Evolutionary conservation across 2,329 filamentous ascomycete genomes (phyloP).

Genomic region (Aspergillus quadricinctus): DNA sequence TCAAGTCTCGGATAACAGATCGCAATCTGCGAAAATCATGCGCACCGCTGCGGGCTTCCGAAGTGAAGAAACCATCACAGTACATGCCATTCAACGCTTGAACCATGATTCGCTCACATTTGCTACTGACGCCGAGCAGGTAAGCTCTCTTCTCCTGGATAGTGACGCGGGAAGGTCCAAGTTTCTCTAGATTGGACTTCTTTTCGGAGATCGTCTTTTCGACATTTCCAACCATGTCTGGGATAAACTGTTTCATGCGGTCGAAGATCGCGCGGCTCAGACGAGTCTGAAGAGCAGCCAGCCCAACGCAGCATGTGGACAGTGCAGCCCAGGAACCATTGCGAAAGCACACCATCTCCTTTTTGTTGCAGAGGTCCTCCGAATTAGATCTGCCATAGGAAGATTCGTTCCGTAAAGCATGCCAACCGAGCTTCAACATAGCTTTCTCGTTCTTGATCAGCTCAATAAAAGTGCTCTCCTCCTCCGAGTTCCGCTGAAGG

Average conservation of each 20-base stretch:
- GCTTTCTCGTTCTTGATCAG: slow-evolving; percentile 43
- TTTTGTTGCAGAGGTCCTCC: neutral
- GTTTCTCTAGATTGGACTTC: slow-evolving; percentile 18
- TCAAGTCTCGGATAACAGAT: slow-evolving; percentile 27
- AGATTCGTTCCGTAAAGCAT: slow-evolving; percentile 18
- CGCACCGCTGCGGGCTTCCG: slow-evolving; percentile 9
- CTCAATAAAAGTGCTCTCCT: slow-evolving; percentile 32
- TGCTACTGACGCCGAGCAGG: slow-evolving; percentile 35
- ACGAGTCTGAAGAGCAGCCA: slow-evolving; percentile 26
- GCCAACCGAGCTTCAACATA: slow-evolving; percentile 47
- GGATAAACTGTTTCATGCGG: slow-evolving; percentile 32
- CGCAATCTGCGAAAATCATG: slow-evolving; percentile 29
- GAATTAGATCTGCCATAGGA: no score
- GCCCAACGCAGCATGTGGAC: slow-evolving; percentile 23
- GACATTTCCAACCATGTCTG: slow-evolving; percentile 35
- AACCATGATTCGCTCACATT: slow-evolving; percentile 34
- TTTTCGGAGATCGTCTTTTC: slow-evolving; percentile 33
- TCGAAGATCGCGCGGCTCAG: slow-evolving; percentile 31
- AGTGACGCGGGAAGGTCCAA: slow-evolving; percentile 23
- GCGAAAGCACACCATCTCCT: slow-evolving; percentile 31
- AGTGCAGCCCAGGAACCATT: slow-evolving; percentile 24
- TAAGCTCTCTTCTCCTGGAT: slow-evolving; percentile 20
- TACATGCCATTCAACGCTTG: slow-evolving; percentile 32
- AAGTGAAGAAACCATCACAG: slow-evolving; percentile 29
- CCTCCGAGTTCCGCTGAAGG: slow-evolving; percentile 32